Conservation (phyloP, 1,284 basidiomycete genomes). For the Lentinula novae-zelandiae region DNA sequence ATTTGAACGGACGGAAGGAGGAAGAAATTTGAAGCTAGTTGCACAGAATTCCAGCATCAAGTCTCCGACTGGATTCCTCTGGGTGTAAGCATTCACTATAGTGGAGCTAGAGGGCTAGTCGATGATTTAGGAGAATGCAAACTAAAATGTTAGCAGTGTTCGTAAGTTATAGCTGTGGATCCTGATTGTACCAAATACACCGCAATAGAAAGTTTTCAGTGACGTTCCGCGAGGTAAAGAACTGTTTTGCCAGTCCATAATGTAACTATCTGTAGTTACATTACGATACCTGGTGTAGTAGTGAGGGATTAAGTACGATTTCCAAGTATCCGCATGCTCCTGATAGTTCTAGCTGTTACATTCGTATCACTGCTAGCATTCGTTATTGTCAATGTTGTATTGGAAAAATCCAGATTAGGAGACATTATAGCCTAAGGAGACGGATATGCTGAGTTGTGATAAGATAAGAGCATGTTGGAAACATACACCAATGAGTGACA, state of each 20-base stretch:
- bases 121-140: background rate
- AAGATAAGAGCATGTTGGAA: background rate
- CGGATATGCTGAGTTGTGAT: background rate
- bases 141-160: background rate
- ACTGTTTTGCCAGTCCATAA: too few species aligned
- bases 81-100: constrained; percentile 21
- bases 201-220: background rate
- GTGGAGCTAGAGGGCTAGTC: background rate
- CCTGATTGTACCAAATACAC: background rate
- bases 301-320: background rate
- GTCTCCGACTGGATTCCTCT: constrained; percentile 46
- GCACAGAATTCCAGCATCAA: constrained; percentile 34
- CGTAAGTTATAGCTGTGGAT: background rate
- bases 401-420: constrained; percentile 26
- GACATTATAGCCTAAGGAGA: constrained; percentile 23
- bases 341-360: background rate
- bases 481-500: constrained; percentile 7
- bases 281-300: background rate
- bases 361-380: background rate
- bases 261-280: too few species aligned
- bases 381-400: constrained; percentile 19
- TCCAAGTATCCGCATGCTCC: background rate
- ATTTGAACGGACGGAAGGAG: constrained; percentile 47
- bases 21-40: constrained; percentile 38
- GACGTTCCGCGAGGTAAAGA: background rate